These are phyloP conservation scores for Trypanosoma caninum DNA, from an alignment of 208 protist species.

Conservation along the genomic window DNA sequence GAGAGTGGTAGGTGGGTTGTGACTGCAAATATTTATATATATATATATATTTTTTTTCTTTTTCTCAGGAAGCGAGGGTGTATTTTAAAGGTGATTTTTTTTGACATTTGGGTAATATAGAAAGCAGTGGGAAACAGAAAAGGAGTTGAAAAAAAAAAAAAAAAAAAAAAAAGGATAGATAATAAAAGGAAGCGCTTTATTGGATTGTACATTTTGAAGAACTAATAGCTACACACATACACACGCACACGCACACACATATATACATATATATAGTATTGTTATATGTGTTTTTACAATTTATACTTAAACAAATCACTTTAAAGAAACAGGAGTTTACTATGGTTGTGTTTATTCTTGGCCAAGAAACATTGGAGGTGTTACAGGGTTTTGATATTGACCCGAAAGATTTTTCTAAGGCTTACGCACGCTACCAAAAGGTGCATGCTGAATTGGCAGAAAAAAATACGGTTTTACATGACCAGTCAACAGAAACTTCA, in stretches of 20 bases:
- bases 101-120: background rate
- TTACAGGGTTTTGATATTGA: constrained; percentile 72
- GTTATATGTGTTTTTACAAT: too few relatives aligned
- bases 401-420: constrained; percentile 73
- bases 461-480: constrained; percentile 15
- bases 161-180: constrained; percentile 3
- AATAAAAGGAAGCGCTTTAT: constrained; percentile 6
- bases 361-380: constrained; percentile 44
- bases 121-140: background rate
- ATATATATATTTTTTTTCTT: too few relatives aligned
- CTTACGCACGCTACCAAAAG: constrained; percentile 43
- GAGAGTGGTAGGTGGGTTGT: too few relatives aligned
- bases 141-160: background rate
- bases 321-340: background rate
- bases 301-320: background rate
- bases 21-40: too few relatives aligned
- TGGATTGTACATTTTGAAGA: too few relatives aligned
- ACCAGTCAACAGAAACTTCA: constrained; percentile 30
- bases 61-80: too few relatives aligned
- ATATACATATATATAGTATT: too few relatives aligned
- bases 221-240: too few relatives aligned
- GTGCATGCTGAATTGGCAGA: constrained; percentile 29
- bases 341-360: constrained; percentile 56
- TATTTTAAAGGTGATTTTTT: too few relatives aligned
- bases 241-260: too few relatives aligned